Conservation (phyloP, 2,329 filamentous ascomycete species). For the Paracoccidioides lutzii region DNA sequence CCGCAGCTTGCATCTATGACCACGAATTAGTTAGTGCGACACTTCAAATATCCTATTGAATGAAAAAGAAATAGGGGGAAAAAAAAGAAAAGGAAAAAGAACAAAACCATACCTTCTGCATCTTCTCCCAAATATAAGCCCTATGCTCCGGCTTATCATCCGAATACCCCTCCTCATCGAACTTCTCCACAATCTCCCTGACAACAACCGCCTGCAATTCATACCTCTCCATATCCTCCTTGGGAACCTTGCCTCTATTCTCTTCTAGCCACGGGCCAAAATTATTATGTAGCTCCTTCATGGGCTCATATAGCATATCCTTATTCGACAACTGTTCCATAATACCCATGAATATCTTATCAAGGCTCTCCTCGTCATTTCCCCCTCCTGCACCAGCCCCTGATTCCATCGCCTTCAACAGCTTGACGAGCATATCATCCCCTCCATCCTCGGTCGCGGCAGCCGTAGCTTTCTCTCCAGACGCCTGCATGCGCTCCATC, state of each 20-base stretch:
- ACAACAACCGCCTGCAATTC: conserved; percentile 69
- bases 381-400: conserved; percentile 35
- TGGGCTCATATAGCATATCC: conserved; percentile 94
- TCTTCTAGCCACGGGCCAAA: conserved; percentile 80
- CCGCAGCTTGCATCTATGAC: conserved; percentile 84
- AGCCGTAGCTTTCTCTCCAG: conserved; percentile 71
- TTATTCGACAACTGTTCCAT: conserved; percentile 99
- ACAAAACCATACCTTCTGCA: conserved; percentile 68
- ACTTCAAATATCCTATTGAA: background rate
- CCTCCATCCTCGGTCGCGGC: conserved; percentile 52
- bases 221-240: conserved; percentile 66
- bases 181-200: conserved; percentile 73
- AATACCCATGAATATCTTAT: conserved; percentile 91
- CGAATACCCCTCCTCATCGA: conserved; percentile 68
- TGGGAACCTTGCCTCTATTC: conserved; percentile 50
- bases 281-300: conserved; percentile 92
- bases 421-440: conserved; percentile 78
- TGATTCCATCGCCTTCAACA: conserved; percentile 76
- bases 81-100: conserved; percentile 1
- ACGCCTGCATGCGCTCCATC: conserved; percentile 91
- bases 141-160: conserved; percentile 71
- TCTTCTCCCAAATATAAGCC: conserved; percentile 89
- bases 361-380: conserved; percentile 70
- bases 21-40: conserved; percentile 2
- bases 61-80: background rate